phyloP scores from a whole-genome alignment of 2,329 filamentous ascomycete species.

The Corynespora cassiicola region DNA sequence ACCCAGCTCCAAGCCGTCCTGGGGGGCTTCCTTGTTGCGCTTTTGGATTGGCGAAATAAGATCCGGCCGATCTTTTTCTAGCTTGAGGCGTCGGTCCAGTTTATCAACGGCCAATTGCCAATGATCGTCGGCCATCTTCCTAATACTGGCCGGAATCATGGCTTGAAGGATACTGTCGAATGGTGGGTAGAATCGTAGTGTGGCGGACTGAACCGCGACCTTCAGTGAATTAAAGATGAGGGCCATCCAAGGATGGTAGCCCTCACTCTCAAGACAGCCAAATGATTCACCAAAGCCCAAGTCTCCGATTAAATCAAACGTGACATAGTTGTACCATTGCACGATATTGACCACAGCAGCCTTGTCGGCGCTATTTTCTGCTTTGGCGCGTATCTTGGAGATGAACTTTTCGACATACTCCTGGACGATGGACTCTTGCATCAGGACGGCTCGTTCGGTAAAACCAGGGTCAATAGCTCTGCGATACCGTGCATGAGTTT shows the following conservation, averaged over 20 bases:
- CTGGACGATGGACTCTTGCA: constrained; percentile 6
- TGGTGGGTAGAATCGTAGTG: constrained; percentile 5
- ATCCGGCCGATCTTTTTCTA: constrained; percentile 8
- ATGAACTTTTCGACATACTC: constrained; percentile 1
- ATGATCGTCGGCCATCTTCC: constrained; percentile 5
- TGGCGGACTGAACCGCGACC: neutral
- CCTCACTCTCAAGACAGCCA: constrained; percentile 32
- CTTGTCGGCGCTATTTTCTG: neutral
- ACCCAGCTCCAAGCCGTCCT: constrained; percentile 6
- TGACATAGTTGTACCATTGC: constrained; percentile 5
- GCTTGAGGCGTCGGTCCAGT: constrained; percentile 8
- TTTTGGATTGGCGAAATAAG: constrained; percentile 7
- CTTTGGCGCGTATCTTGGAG: neutral
- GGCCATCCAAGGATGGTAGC: constrained; percentile 41
- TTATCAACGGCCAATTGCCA: constrained; percentile 7
- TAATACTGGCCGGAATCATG: constrained; percentile 1
- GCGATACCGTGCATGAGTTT: constrained; percentile 4
- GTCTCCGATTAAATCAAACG: constrained; percentile 40
- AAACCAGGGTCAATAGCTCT: constrained; percentile 6
- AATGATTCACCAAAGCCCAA: constrained; percentile 59
- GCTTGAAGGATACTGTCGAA: constrained; percentile 3
- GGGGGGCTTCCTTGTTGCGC: neutral
- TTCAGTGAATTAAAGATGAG: constrained; percentile 18
- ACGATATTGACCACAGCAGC: constrained; percentile 1
- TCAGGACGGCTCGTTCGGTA: constrained; percentile 3